These are phyloP conservation scores for Pythium phragmiticola DNA, from an alignment of 352 stramenopile species.

Conservation along the genomic window DNA sequence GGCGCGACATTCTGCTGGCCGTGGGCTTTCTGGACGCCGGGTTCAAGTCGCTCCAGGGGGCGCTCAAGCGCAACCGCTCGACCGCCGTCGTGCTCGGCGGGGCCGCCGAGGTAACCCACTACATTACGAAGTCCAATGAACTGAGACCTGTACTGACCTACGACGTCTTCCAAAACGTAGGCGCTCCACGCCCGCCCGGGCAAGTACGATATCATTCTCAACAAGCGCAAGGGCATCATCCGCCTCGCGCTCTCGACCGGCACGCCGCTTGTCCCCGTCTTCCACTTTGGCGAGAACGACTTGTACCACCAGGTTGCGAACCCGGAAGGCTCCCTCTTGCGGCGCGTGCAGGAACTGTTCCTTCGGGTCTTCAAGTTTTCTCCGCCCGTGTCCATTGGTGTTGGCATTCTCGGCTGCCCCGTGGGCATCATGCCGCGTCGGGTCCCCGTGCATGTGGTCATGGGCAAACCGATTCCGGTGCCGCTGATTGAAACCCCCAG, in stretches of 20 bases:
- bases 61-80: slow-evolving; percentile 33
- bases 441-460: slow-evolving; percentile 39
- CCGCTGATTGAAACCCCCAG: slow-evolving; percentile 42
- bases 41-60: slow-evolving; percentile 36
- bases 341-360: slow-evolving; percentile 36
- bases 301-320: slow-evolving; percentile 50
- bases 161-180: slow-evolving; percentile 9
- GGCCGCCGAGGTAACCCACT: slow-evolving; percentile 36
- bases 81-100: slow-evolving; percentile 42
- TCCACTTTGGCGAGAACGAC: slow-evolving; percentile 68
- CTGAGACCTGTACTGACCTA: neutral
- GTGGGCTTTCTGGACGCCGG: slow-evolving; percentile 55
- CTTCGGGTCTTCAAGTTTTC: slow-evolving; percentile 44
- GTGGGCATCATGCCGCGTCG: slow-evolving; percentile 37
- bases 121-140: neutral
- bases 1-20: slow-evolving; percentile 46
- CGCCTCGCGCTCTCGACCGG: slow-evolving; percentile 58
- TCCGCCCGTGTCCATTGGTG: slow-evolving; percentile 35
- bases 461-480: slow-evolving; percentile 41
- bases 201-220: slow-evolving; percentile 54
- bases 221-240: slow-evolving; percentile 65
- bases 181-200: slow-evolving; percentile 45
- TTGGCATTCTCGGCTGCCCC: slow-evolving; percentile 30
- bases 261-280: slow-evolving; percentile 60
- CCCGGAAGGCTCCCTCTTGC: slow-evolving; percentile 37